Evolutionary conservation across 352 stramenopile genomes (phyloP), one percentile per base, ranked within the genome.

Genomic region (Pythium aquatile): DNA sequence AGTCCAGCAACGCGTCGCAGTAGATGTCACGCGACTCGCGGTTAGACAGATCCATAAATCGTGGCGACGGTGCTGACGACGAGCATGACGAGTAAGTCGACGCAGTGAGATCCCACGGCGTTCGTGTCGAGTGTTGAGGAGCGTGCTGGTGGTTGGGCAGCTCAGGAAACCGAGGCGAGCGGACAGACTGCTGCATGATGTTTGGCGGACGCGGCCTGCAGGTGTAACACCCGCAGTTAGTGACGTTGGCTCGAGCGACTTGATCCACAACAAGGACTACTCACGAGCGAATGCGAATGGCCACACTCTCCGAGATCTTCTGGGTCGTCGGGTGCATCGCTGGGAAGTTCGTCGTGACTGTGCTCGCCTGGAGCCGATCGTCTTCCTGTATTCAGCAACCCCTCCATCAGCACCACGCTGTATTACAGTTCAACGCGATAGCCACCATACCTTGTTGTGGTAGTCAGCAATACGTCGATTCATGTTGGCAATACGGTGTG

Each of bases 381-480:
- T 79, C 77, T 69, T 90, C 79, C 85, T 93, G 58, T 7, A 44
- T 17, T 30, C 48, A 9, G 20, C 52, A 20, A 46, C 17, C 11
- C 7, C 42, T 39, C 24, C 60, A 64, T 48, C 16, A 67, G 58
- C n/a, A 39, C 9, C 11, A 54, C 14, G 20, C 17, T 10, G 2
- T 24, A 24, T 24, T 24, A 26, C 58, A 20, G 11, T 17, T 32
- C 37, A 44, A 16, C 7, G 40, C 5, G 16, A 16, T 16, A 48
- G 32, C 32, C 8, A 9, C 8, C 49, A 47, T 66, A 89, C 85
- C 61, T 84, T 78, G 60, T 78, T 77, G 69, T 91, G 81, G 63
- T 92, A 91, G 16, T 93, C 81, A 14, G 72, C 78, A 66, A 93
- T 92, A n/a, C 84, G 81, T 11, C 83, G 81, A 57, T 91, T 92